These are phyloP conservation scores for Colletotrichum tropicicola DNA, from an alignment of 2,329 filamentous ascomycete species.

Conservation along the genomic window DNA sequence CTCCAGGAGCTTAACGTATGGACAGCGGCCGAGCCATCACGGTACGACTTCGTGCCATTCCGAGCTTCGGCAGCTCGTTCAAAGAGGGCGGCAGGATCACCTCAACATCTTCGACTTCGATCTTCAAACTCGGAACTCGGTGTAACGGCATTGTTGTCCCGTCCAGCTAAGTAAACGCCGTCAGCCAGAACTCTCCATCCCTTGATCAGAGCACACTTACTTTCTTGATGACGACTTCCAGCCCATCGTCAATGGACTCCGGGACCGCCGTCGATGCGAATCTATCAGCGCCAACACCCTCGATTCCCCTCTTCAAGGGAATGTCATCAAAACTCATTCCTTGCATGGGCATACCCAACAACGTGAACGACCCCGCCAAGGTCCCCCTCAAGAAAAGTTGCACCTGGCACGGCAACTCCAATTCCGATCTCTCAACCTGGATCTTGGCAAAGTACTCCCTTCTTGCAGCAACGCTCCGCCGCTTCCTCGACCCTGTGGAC, in stretches of 20 bases:
- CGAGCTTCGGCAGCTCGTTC: conserved; percentile 40
- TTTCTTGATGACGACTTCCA: conserved; percentile 45
- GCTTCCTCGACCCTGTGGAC: background rate
- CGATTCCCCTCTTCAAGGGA: conserved; percentile 37
- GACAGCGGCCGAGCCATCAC: background rate
- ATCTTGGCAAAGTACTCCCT: conserved; percentile 47
- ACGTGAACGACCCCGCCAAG: conserved; percentile 41
- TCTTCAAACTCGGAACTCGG: conserved; percentile 44
- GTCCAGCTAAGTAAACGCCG: conserved; percentile 37
- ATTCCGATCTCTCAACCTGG: conserved; percentile 45
- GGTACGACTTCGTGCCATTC: conserved; percentile 15
- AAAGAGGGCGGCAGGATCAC: conserved; percentile 36
- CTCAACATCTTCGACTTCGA: conserved; percentile 45
- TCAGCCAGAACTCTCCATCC: background rate
- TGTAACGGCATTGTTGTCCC: conserved; percentile 38
- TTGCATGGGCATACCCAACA: conserved; percentile 47
- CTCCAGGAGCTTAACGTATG: too few relatives aligned
- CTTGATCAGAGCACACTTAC: conserved; percentile 32
- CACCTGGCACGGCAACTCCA: conserved; percentile 48
- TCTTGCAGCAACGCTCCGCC: background rate
- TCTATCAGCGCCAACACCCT: background rate
- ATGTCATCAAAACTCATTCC: conserved; percentile 43
- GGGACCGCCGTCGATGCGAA: background rate
- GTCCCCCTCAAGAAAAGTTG: conserved; percentile 40
- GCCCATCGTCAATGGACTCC: background rate